Evolutionary conservation across 306 rosid genomes (phyloP).

Genomic region (Astragalus membranaceus): DNA sequence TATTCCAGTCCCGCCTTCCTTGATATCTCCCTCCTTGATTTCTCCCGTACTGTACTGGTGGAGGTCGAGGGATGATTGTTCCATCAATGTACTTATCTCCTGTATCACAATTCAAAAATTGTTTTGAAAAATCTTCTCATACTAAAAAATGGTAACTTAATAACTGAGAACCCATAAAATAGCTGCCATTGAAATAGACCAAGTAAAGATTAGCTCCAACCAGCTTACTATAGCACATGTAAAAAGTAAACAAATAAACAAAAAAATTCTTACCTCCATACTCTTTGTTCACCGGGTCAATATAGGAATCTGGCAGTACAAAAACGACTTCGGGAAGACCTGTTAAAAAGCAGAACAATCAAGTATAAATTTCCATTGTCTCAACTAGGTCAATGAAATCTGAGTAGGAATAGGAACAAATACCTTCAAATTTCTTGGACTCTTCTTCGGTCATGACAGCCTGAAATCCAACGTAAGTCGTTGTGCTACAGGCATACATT

Average conservation of each 20-base stretch:
- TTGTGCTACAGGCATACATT: constrained; percentile 90
- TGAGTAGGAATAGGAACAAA: not conserved
- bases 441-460: constrained; percentile 74
- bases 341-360: constrained; percentile 16
- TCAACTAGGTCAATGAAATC: not conserved
- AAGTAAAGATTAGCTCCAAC: not conserved
- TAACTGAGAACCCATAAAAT: not conserved
- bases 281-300: constrained; percentile 70
- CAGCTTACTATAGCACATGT: not conserved
- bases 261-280: constrained; percentile 58
- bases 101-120: constrained; percentile 21
- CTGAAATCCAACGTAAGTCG: constrained; percentile 78
- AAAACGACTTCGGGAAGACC: constrained; percentile 70
- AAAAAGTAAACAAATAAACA: not conserved
- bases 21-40: constrained; percentile 26
- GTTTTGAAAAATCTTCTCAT: not conserved
- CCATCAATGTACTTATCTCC: constrained; percentile 89
- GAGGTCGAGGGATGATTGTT: constrained; percentile 77
- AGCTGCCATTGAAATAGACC: not conserved
- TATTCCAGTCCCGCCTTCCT: constrained; percentile 29
- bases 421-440: constrained; percentile 72
- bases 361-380: not conserved
- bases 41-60: constrained; percentile 69
- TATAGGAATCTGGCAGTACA: constrained; percentile 81
- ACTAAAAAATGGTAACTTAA: not conserved